A percentile compares a stretch with the other conserved stretches of the same genome.
These are phyloP conservation scores for Xylaria acuta DNA, from an alignment of 495 filamentous ascomycete species.

Conservation along the genomic window DNA sequence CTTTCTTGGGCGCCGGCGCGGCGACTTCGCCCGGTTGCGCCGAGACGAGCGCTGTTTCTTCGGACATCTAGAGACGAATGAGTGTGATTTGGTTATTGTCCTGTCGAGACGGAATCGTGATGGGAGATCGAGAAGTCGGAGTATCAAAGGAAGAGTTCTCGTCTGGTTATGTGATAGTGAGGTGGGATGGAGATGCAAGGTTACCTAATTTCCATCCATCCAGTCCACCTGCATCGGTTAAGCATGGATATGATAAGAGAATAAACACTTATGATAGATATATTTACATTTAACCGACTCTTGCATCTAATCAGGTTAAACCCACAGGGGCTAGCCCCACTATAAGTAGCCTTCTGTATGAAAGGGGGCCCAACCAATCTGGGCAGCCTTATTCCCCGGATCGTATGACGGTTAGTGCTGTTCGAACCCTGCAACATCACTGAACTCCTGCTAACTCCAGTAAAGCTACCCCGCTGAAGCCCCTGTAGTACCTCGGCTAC, in stretches of 20 bases:
- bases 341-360: too few species aligned
- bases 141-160: not conserved
- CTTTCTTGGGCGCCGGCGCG: conserved; percentile 56
- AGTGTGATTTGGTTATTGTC: not conserved
- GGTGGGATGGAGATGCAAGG: conserved; percentile 8
- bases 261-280: too few species aligned
- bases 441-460: conserved; percentile 13
- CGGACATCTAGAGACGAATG: conserved; percentile 35
- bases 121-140: not conserved
- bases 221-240: too few species aligned
- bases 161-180: not conserved
- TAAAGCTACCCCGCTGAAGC: conserved; percentile 27
- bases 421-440: not conserved
- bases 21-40: conserved; percentile 52
- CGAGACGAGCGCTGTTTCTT: conserved; percentile 38
- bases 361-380: not conserved
- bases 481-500: conserved; percentile 25
- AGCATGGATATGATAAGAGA: not conserved
- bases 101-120: not conserved
- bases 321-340: too few species aligned
- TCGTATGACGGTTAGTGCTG: conserved; percentile 28
- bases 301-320: not conserved
- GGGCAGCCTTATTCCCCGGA: conserved; percentile 27
- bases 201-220: not conserved
- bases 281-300: not conserved